phyloP scores from a whole-genome alignment of 179 eudicot genomes.

The Vitellaria paradoxa region DNA sequence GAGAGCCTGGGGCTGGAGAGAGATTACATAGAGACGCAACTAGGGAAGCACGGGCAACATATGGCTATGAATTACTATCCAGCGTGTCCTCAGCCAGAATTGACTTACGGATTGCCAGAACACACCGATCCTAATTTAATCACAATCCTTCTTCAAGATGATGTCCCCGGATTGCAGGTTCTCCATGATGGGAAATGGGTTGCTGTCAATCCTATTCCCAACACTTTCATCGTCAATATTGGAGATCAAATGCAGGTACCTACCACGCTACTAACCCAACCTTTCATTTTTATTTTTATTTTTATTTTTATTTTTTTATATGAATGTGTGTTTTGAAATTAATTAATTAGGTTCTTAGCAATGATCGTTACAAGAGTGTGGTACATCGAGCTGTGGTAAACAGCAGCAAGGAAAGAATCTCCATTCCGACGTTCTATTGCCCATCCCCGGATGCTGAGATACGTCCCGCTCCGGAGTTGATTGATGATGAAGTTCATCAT shows the following conservation, averaged over 20 bases:
- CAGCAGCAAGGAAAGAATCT: constrained; percentile 23
- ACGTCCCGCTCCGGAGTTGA: constrained; percentile 21
- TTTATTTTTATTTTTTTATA: too few relatives aligned
- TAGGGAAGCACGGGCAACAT: constrained; percentile 26
- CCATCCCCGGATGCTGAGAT: constrained; percentile 29
- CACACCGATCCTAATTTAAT: constrained; percentile 68
- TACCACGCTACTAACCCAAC: too few relatives aligned
- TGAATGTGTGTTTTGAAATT: too few relatives aligned
- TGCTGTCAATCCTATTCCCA: constrained; percentile 48
- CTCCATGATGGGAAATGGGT: constrained; percentile 51
- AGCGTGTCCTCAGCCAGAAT: constrained; percentile 25
- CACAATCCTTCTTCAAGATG: constrained; percentile 69
- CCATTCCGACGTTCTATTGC: constrained; percentile 34
- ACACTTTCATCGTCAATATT: constrained; percentile 33
- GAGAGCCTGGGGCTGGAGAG: constrained; percentile 23
- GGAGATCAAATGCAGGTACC: constrained; percentile 68
- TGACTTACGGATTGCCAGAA: constrained; percentile 32
- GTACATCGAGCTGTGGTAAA: constrained; percentile 30
- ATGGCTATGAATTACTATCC: constrained; percentile 30
- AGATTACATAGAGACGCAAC: constrained; percentile 3
- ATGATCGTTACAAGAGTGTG: constrained; percentile 33
- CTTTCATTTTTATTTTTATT: too few relatives aligned
- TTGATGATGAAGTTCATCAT: constrained; percentile 9
- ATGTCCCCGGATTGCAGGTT: constrained; percentile 63
- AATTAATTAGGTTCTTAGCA: constrained; percentile 32